Conservation (phyloP, 2,329 filamentous ascomycete genomes). For the Teratosphaeria destructans region DNA sequence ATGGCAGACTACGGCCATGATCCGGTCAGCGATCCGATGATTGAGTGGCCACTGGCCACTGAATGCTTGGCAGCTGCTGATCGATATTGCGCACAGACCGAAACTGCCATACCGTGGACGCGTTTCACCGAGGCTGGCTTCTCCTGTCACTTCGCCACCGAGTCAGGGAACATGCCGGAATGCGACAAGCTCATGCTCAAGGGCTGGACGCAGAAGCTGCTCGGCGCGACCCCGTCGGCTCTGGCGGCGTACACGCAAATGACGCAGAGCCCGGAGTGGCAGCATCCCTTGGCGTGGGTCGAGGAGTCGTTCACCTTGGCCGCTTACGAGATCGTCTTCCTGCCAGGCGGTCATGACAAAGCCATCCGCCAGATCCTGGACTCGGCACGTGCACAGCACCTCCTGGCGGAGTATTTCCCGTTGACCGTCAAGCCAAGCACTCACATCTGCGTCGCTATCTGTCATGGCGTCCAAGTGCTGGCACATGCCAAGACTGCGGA, state of each 20-base stretch:
- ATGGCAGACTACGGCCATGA: constrained; percentile 44
- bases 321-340: background rate
- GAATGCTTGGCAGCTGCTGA: background rate
- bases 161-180: constrained; percentile 36
- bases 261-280: constrained; percentile 32
- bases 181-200: constrained; percentile 43
- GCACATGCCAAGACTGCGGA: constrained; percentile 29
- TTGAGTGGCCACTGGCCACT: too few species aligned
- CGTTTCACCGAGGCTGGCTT: constrained; percentile 41
- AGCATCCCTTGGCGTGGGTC: background rate
- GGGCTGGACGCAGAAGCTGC: constrained; percentile 40
- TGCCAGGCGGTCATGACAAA: background rate
- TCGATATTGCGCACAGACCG: constrained; percentile 19
- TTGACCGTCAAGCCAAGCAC: constrained; percentile 34
- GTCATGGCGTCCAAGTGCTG: constrained; percentile 45
- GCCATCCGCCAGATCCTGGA: background rate
- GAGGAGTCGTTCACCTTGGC: background rate
- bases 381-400: background rate
- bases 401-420: constrained; percentile 36
- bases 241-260: constrained; percentile 36
- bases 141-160: constrained; percentile 41
- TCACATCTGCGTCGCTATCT: constrained; percentile 41
- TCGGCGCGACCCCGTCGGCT: constrained; percentile 37
- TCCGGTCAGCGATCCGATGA: constrained; percentile 35
- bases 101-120: constrained; percentile 41